phyloP scores from a whole-genome alignment of 2,329 filamentous ascomycete species.

The Blastomyces emzantsi region DNA sequence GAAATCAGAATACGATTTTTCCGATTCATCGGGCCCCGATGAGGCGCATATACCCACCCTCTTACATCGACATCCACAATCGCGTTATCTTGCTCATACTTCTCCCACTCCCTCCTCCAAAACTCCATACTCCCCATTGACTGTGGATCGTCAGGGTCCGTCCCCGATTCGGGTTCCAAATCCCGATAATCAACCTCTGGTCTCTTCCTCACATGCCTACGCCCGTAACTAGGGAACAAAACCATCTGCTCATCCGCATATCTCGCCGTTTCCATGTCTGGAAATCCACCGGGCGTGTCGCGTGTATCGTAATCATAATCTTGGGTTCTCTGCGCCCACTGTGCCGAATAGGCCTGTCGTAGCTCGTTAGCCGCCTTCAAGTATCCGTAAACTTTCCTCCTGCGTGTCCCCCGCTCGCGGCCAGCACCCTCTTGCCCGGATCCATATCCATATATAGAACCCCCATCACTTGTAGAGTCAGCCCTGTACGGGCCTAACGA shows the following conservation, averaged over 20 bases:
- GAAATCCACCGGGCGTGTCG: conserved; percentile 66
- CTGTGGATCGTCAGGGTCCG: conserved; percentile 39
- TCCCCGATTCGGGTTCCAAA: conserved; percentile 32
- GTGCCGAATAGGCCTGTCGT: conserved; percentile 55
- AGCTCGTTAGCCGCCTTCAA: conserved; percentile 63
- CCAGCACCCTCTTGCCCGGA: conserved; percentile 23
- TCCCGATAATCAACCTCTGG: conserved; percentile 18
- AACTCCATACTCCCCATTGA: conserved; percentile 57
- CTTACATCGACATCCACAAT: conserved; percentile 90
- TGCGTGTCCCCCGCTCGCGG: conserved; percentile 57
- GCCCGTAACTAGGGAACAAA: conserved; percentile 87
- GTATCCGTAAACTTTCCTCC: conserved; percentile 68
- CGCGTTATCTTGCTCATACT: conserved; percentile 70
- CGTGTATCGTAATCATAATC: conserved; percentile 40
- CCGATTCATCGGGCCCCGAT: conserved; percentile 72
- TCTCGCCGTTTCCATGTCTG: conserved; percentile 70
- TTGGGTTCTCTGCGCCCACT: conserved; percentile 43
- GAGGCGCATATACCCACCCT: conserved; percentile 89
- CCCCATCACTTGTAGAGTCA: neutral
- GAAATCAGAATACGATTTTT: conserved; percentile 82
- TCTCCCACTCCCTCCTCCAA: conserved; percentile 70
- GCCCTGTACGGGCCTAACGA: neutral
- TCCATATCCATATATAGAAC: conserved; percentile 19
- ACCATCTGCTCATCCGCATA: conserved; percentile 87
- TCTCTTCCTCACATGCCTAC: conserved; percentile 53